Conservation (phyloP, 768 basidiomycete genomes). For the Austroboletus eburneus region DNA sequence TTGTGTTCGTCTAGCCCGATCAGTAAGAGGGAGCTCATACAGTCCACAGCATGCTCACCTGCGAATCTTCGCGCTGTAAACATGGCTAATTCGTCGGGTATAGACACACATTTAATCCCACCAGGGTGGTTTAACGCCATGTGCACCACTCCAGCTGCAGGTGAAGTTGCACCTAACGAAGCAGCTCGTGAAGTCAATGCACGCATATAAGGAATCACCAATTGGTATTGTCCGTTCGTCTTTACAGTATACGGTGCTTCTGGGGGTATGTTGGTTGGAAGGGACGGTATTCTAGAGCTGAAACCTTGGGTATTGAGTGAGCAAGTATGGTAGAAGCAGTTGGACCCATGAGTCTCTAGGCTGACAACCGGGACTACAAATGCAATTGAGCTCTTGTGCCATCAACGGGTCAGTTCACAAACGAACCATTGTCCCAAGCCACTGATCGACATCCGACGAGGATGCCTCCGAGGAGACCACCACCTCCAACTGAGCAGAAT, state of each 20-base stretch:
- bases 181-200: conserved; percentile 61
- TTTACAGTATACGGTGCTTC: conserved; percentile 39
- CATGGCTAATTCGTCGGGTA: conserved; percentile 72
- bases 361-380: conserved; percentile 60
- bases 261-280: conserved; percentile 25
- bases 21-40: background rate
- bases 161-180: conserved; percentile 67
- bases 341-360: conserved; percentile 67
- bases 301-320: conserved; percentile 46
- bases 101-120: conserved; percentile 51
- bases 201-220: conserved; percentile 55
- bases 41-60: conserved; percentile 37
- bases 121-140: conserved; percentile 62
- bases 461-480: conserved; percentile 65
- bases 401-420: background rate
- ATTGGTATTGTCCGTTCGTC: conserved; percentile 38
- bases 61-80: conserved; percentile 51
- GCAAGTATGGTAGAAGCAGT: conserved; percentile 71
- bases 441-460: conserved; percentile 59
- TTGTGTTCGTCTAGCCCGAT: conserved; percentile 63
- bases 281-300: conserved; percentile 30
- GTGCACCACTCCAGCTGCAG: conserved; percentile 56
- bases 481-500: conserved; percentile 77
- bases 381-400: conserved; percentile 1
- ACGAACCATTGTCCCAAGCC: conserved; percentile 68